phyloP scores from a whole-genome alignment of 2,329 filamentous ascomycete genomes.

The Alternaria sp. region DNA sequence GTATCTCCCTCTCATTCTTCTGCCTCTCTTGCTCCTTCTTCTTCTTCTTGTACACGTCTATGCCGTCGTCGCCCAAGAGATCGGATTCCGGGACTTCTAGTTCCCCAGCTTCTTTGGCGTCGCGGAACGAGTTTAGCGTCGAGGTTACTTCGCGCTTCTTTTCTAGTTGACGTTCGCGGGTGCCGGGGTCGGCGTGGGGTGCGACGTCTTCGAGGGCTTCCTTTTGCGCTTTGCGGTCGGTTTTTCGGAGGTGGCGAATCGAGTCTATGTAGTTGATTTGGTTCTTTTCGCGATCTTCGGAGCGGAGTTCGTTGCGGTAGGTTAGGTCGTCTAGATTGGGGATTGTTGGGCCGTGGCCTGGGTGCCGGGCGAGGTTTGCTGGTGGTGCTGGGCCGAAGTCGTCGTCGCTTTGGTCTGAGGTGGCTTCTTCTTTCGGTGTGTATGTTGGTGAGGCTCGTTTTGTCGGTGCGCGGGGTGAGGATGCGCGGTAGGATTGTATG shows the following conservation, averaged over 20 bases:
- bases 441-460: conserved; percentile 38
- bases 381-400: conserved; percentile 65
- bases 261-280: conserved; percentile 57
- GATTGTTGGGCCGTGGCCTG: conserved; percentile 64
- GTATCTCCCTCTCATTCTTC: conserved; percentile 84
- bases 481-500: conserved; percentile 31
- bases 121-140: conserved; percentile 75
- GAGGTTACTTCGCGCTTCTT: conserved; percentile 79
- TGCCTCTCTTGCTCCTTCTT: conserved; percentile 71
- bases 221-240: conserved; percentile 72
- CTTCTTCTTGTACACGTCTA: conserved; percentile 71
- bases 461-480: conserved; percentile 19
- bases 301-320: conserved; percentile 65
- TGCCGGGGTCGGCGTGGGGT: conserved; percentile 83
- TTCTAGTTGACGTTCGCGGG: conserved; percentile 83
- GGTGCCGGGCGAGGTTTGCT: conserved; percentile 41
- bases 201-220: conserved; percentile 80
- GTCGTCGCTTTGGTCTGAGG: conserved; percentile 32
- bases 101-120: conserved; percentile 69
- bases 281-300: conserved; percentile 63
- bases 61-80: conserved; percentile 76
- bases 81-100: conserved; percentile 75
- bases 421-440: conserved; percentile 14
- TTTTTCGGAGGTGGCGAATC: conserved; percentile 68
- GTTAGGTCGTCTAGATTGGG: conserved; percentile 79